Evolutionary conservation across 2,329 filamentous ascomycete species (phyloP), one percentile per base, ranked within the genome.

Genomic region (Trichoderma koningii): DNA sequence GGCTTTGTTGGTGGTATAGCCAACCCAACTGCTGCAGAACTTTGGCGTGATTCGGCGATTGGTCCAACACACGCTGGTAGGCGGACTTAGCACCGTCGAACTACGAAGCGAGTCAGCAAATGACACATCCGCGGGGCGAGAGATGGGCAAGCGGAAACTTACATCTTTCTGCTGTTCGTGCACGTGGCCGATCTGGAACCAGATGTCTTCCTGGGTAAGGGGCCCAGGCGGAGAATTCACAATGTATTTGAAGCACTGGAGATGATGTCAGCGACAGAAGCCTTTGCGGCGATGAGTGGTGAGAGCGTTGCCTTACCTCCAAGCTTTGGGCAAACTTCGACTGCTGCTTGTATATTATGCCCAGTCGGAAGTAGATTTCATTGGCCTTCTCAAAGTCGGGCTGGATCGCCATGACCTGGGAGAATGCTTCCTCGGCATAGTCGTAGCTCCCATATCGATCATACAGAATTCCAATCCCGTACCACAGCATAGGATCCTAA

Each of bases 331-430:
- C 83, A 76, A 93, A 99, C 76, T 98, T 98, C 68, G 93, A 89
- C 75, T 98, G 95, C 73, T 98, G 94, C 77, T 99, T 99, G 82
- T 98, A 98, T 70, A 99, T 98, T 80, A 99, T 99, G n/a, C 95
- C 95, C 9, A 99, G 85, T 30, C 95, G 88, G 79, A 99, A 99
- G 77, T 98, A 99, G 62, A 99, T 98, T 76, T 99, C 95, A 73
- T 98, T 98, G 65, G 94, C 93, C 83, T 99, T 99, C 74, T 99
- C 95, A 71, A 98, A 98, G 71, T 93, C 89, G 5, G 94, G 95
- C 73, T 97, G 90, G 89, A 99, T 98, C 71, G 92, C 90, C 95
- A 99, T 98, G 68, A 99, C 95, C 74, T 98, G 92, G 2, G 94
- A 97, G 75, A 98, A 98, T 5, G 95, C 95, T 76, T 98, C 95